Evolutionary conservation across 352 stramenopile species (phyloP).

Genomic region (Peronospora belbahrii): DNA sequence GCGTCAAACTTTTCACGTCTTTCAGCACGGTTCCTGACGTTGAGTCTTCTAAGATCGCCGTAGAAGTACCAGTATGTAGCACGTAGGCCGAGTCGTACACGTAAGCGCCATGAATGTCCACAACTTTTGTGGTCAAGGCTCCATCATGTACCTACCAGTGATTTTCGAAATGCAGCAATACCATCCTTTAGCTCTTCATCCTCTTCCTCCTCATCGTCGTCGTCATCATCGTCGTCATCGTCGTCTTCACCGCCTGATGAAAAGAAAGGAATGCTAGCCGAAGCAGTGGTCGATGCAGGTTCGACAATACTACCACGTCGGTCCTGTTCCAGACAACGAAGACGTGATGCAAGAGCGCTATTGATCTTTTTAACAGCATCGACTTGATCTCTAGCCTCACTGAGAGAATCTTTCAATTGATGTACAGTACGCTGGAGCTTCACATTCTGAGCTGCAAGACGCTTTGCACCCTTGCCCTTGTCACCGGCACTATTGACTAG

Average conservation of each 20-base stretch:
- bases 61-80: background rate
- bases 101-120: background rate
- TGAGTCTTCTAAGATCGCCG: no score
- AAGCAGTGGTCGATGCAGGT: slow-evolving; percentile 27
- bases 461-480: slow-evolving; percentile 56
- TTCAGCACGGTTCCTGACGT: background rate
- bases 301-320: slow-evolving; percentile 47
- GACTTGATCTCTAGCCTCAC: slow-evolving; percentile 63
- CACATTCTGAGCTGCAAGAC: slow-evolving; percentile 51
- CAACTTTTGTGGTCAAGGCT: background rate
- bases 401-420: slow-evolving; percentile 62
- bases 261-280: slow-evolving; percentile 31
- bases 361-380: slow-evolving; percentile 73
- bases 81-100: background rate
- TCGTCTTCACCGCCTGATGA: slow-evolving; percentile 53
- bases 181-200: slow-evolving; percentile 30
- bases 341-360: slow-evolving; percentile 50
- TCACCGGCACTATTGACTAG: slow-evolving; percentile 47
- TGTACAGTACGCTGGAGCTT: slow-evolving; percentile 68
- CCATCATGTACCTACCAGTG: slow-evolving; percentile 11
- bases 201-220: slow-evolving; percentile 44
- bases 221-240: slow-evolving; percentile 46
- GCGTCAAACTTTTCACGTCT: background rate
- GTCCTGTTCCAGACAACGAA: slow-evolving; percentile 49
- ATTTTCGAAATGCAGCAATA: slow-evolving; percentile 35